Evolutionary conservation across 306 rosid species (phyloP).

Genomic region (Sechiopsis laciniata): DNA sequence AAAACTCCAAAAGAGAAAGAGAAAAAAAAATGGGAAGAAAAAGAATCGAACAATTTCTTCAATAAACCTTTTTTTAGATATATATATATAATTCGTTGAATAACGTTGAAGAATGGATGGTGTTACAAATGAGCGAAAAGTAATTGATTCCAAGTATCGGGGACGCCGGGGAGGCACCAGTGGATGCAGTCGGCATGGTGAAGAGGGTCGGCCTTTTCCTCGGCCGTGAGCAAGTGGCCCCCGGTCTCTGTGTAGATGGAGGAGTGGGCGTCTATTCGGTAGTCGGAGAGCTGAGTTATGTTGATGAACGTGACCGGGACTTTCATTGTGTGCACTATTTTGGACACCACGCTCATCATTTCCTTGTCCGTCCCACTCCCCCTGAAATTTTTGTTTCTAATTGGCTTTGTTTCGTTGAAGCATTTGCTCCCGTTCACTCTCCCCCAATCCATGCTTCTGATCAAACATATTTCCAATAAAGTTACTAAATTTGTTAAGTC

Average conservation of each 20-base stretch:
- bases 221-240: constrained; percentile 56
- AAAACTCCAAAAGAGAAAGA: no score
- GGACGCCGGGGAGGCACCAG: constrained; percentile 96
- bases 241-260: constrained; percentile 79
- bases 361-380: constrained; percentile 76
- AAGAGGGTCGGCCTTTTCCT: constrained; percentile 57
- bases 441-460: constrained; percentile 81
- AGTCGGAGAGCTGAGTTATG: constrained; percentile 80
- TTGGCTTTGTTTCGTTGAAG: constrained; percentile 88
- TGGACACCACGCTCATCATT: constrained; percentile 65
- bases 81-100: no score
- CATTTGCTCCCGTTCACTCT: constrained; percentile 56
- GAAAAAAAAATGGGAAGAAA: no score
- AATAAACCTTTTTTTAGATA: no score
- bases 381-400: constrained; percentile 62
- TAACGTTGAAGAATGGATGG: no score
- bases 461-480: no score
- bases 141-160: constrained; percentile 92
- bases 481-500: no score
- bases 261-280: constrained; percentile 79
- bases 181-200: constrained; percentile 93
- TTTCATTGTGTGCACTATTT: constrained; percentile 61
- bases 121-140: constrained; percentile 66
- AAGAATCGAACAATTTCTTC: no score
- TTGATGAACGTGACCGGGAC: constrained; percentile 60